phyloP scores from a whole-genome alignment of 148 eudicot species.

The Persicaria tinctoria region DNA sequence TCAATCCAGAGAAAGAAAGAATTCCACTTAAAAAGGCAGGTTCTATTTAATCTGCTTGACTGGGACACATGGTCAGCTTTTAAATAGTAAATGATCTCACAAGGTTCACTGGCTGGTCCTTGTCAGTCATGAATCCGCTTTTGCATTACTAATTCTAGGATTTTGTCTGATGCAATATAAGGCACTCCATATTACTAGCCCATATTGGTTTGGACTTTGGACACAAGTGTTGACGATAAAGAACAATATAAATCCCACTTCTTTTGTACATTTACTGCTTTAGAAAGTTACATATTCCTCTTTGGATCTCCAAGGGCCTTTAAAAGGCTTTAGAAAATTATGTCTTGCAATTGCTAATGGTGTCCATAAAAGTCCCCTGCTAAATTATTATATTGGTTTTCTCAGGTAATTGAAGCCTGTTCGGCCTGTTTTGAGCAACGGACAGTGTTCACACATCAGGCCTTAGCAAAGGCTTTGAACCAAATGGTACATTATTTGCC shows the following conservation, averaged over 20 bases:
- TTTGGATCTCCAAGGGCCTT: background rate
- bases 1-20: constrained; percentile 83
- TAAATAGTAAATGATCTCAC: background rate
- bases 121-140: background rate
- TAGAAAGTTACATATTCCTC: background rate
- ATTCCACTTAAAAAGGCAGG: constrained; percentile 83
- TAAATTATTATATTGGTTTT: constrained; percentile 7
- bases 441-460: constrained; percentile 93
- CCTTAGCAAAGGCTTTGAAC: constrained; percentile 75
- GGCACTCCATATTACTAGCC: background rate
- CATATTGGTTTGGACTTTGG: background rate
- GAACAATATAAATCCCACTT: background rate
- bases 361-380: background rate
- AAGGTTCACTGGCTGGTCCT: background rate
- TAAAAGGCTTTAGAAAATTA: background rate
- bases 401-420: constrained; percentile 90
- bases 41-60: constrained; percentile 2
- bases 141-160: constrained; percentile 2
- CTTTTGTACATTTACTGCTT: background rate
- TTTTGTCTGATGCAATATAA: background rate
- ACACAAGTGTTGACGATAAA: background rate
- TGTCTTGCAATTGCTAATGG: background rate
- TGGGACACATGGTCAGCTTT: background rate
- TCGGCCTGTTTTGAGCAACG: constrained; percentile 99
- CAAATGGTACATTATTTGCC: constrained; percentile 56